These are phyloP conservation scores for Hordeum vulgare DNA, from an alignment of 176 grass and related monocot species.

Conservation along the genomic window DNA sequence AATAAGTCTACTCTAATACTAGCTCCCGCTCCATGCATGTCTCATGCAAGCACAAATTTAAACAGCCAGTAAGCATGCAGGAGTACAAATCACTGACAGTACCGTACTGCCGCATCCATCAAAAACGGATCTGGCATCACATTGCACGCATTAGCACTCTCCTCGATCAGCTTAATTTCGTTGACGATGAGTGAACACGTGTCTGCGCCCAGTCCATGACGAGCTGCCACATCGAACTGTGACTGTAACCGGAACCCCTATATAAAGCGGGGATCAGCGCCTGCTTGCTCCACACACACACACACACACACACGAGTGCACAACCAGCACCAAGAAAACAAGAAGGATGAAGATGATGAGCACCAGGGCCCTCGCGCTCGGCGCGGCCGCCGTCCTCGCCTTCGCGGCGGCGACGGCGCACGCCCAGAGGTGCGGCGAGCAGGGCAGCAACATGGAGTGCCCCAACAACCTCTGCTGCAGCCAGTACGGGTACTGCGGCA, in stretches of 20 bases:
- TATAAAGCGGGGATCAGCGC: background rate
- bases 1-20: background rate
- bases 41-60: background rate
- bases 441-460: background rate
- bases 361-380: background rate
- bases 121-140: background rate
- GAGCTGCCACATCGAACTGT: background rate
- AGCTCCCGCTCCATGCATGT: background rate
- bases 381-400: background rate
- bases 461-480: background rate
- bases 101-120: background rate
- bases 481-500: background rate
- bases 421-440: background rate
- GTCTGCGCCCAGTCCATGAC: background rate
- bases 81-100: too few relatives aligned
- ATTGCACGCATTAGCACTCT: background rate
- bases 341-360: background rate
- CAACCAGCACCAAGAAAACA: background rate
- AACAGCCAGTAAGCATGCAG: too few relatives aligned
- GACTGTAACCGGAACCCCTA: background rate
- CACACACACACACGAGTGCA: background rate
- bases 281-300: background rate
- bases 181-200: background rate
- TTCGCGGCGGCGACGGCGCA: background rate
- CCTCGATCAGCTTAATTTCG: background rate